Percentiles rank a stretch among this genome's conserved stretches.
phyloP scores from a whole-genome alignment of 495 filamentous ascomycete genomes.

The Neurospora intermedia region DNA sequence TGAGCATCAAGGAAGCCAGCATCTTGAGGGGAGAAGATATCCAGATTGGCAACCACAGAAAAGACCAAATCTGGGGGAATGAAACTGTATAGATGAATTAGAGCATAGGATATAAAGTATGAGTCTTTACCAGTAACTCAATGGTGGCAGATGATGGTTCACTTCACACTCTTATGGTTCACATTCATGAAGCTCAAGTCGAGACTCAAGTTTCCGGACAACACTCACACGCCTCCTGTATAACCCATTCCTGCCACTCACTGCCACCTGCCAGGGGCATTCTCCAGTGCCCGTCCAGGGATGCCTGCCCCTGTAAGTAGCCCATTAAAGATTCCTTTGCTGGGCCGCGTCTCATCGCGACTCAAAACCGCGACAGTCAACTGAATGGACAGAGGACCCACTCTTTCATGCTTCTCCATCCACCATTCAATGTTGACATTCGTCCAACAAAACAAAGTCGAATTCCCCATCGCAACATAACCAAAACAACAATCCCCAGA shows the following conservation, averaged over 20 bases:
- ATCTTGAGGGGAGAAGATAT: too few species aligned
- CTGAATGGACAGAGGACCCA: neutral
- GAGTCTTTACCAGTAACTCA: neutral
- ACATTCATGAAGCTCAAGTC: neutral
- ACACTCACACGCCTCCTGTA: neutral
- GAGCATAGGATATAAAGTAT: too few species aligned
- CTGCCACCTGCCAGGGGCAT: neutral
- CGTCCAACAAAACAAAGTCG: neutral
- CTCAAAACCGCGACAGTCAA: neutral
- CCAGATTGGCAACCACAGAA: too few species aligned
- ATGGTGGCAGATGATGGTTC: neutral
- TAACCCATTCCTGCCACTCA: neutral
- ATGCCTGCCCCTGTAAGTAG: neutral
- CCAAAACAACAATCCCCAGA: neutral
- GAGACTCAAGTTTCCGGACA: neutral
- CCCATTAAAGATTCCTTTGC: neutral
- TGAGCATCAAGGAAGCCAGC: too few species aligned
- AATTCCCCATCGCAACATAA: neutral
- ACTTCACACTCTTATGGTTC: neutral
- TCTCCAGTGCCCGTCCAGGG: neutral
- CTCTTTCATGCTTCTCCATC: neutral
- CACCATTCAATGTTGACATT: neutral
- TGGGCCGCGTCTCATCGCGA: neutral
- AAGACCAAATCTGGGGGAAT: too few species aligned
- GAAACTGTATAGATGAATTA: too few species aligned